phyloP scores from a whole-genome alignment of 306 rosid species.

The Gynostemma pentaphyllum region DNA sequence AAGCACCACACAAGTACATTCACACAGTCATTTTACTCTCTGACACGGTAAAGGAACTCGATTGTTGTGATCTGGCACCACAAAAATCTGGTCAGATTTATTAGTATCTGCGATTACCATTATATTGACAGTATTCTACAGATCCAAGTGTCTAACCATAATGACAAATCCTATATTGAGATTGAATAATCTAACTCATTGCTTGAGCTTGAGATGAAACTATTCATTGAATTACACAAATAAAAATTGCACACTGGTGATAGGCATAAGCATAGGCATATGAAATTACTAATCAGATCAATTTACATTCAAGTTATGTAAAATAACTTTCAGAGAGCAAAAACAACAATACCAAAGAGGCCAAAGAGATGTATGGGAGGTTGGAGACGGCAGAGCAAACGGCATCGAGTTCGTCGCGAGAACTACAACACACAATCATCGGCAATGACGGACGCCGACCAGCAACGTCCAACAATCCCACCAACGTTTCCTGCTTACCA shows the following conservation, averaged over 20 bases:
- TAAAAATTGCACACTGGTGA: neutral
- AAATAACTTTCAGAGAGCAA: neutral
- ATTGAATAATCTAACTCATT: neutral
- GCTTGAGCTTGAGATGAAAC: neutral
- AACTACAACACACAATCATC: slow-evolving; percentile 63
- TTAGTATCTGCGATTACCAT: neutral
- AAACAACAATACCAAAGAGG: slow-evolving; percentile 37
- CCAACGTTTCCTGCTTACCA: slow-evolving; percentile 49
- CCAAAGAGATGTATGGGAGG: slow-evolving; percentile 52
- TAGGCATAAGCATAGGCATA: neutral
- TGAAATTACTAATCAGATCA: neutral
- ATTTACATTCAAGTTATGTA: neutral
- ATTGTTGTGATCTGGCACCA: no score
- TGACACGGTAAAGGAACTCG: no score
- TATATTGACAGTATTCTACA: neutral
- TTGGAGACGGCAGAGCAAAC: slow-evolving; percentile 50
- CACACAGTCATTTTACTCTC: no score
- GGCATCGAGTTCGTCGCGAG: slow-evolving; percentile 76
- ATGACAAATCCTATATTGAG: neutral
- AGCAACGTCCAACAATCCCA: slow-evolving; percentile 60
- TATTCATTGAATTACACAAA: neutral
- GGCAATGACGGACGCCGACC: slow-evolving; percentile 64
- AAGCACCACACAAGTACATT: no score
- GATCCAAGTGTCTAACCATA: neutral
- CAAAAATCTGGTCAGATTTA: neutral